Conservation (phyloP, 1,284 basidiomycete species). For the Gymnopus androsaceus region DNA sequence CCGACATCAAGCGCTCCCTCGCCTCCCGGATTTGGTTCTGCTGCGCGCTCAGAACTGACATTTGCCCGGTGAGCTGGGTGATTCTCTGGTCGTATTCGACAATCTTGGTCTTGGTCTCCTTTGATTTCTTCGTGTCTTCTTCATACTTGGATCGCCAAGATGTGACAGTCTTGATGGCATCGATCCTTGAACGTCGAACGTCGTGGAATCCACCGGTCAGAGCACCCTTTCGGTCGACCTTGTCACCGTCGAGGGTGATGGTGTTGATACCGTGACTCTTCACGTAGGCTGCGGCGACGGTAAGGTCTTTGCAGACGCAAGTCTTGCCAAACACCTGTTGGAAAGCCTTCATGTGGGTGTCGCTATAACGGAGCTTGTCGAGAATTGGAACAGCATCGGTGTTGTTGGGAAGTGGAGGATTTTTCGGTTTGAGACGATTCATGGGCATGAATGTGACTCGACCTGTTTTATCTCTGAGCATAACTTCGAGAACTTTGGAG, state of each 20-base stretch:
- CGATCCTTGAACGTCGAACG: constrained; percentile 85
- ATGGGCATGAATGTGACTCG: constrained; percentile 98
- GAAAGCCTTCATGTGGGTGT: constrained; percentile 76
- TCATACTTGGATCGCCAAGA: constrained; percentile 79
- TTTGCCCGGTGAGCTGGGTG: constrained; percentile 72
- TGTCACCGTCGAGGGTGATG: constrained; percentile 97
- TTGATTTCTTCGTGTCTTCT: constrained; percentile 62
- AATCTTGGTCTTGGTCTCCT: constrained; percentile 76
- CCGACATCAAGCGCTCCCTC: constrained; percentile 67
- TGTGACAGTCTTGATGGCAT: constrained; percentile 80
- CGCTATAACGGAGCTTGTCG: constrained; percentile 81
- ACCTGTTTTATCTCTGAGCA: constrained; percentile 91
- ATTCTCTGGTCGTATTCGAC: constrained; percentile 85
- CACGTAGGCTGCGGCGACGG: constrained; percentile 92
- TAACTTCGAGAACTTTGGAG: constrained; percentile 82
- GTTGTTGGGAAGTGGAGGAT: constrained; percentile 68
- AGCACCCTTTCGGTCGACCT: constrained; percentile 94
- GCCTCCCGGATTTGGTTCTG: constrained; percentile 72
- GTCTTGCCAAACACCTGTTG: constrained; percentile 99
- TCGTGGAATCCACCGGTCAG: constrained; percentile 97
- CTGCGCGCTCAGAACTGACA: constrained; percentile 72
- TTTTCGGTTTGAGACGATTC: constrained; percentile 89
- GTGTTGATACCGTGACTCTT: constrained; percentile 94
- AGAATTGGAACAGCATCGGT: constrained; percentile 89
- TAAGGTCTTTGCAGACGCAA: constrained; percentile 91